Evolutionary conservation across 805 yeast genomes (phyloP), one percentile per base, ranked within the genome.

Genomic region (Kluyveromyces starmeri): DNA sequence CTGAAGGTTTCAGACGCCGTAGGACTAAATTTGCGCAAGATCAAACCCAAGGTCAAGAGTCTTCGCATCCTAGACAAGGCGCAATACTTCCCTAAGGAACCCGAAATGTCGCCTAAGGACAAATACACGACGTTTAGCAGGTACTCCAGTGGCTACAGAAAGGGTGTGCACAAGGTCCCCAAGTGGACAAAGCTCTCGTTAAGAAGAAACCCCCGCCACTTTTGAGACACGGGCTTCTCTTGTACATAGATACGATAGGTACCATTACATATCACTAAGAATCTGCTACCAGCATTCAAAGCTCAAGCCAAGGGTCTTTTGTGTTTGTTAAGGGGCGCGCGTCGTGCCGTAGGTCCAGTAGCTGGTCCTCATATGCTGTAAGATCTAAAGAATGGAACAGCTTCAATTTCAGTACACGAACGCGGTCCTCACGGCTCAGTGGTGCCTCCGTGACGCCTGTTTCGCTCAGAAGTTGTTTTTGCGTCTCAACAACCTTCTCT

Each of bases 171-270:
- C 53, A 63, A 76, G 58, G 82, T 80, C 27, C 95, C 96, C 14
- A 83, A 86, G 55, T 86, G 95, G 94, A 86, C 96, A 36, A 85
- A 79, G 64, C 56, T 75, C 42, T 74, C 94, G 7, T 70, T 78
- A 58, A 77, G 96, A 65, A 75, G 71, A 39, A 81, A 83, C 51
- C 96, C 96, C 28, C 69, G 69, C 40, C 70, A 78, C 53, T 79
- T 71, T 56, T 83, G 64, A 53, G 21, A 14, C 16, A n/a, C n/a
- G n/a, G n/a, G n/a, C n/a, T n/a, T n/a, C n/a, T 14, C 26, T 10
- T 23, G 26, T 23, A 23, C 26, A 23, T 23, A 23, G 26, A 7
- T 12, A 7, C n/a, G n/a, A n/a, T n/a, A n/a, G n/a, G n/a, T n/a
- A n/a, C n/a, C n/a, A n/a, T n/a, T n/a, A n/a, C n/a, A n/a, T n/a